These are phyloP conservation scores for Stagonosporopsis tanaceti DNA, from an alignment of 2,329 filamentous ascomycete species.

Conservation along the genomic window DNA sequence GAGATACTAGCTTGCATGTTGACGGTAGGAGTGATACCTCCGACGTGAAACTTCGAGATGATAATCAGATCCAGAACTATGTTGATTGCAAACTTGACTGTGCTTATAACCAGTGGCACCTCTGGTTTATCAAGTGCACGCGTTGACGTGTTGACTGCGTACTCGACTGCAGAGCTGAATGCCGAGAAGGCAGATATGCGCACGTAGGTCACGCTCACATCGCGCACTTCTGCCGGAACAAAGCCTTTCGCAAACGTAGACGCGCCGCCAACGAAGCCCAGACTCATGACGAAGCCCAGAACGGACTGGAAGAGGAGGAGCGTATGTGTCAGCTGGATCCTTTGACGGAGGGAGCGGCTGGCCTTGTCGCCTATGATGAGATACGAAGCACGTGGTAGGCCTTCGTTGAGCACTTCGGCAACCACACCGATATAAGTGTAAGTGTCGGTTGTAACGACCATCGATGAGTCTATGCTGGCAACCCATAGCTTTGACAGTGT, in stretches of 20 bases:
- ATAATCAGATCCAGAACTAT: conserved; percentile 72
- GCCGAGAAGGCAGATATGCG: conserved; percentile 70
- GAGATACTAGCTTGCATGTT: conserved; percentile 71
- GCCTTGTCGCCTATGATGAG: conserved; percentile 72
- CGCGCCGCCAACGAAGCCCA: conserved; percentile 65
- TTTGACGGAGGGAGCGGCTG: conserved; percentile 59
- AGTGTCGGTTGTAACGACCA: conserved; percentile 69
- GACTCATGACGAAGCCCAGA: conserved; percentile 66
- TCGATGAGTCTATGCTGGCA: conserved; percentile 68
- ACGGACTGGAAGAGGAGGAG: conserved; percentile 62
- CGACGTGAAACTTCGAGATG: conserved; percentile 71
- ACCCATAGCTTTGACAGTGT: conserved; percentile 77
- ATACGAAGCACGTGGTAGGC: conserved; percentile 73
- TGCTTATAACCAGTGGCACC: conserved; percentile 72
- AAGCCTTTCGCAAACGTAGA: conserved; percentile 66
- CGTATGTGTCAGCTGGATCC: conserved; percentile 69
- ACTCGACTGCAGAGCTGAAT: conserved; percentile 68
- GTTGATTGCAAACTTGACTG: conserved; percentile 69
- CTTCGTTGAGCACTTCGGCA: conserved; percentile 75
- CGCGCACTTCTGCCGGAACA: conserved; percentile 66
- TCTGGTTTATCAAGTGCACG: conserved; percentile 74
- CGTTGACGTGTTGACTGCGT: conserved; percentile 67
- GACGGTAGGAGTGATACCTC: conserved; percentile 61
- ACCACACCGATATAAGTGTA: conserved; percentile 75
- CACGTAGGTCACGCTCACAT: conserved; percentile 68